phyloP scores from a whole-genome alignment of 495 filamentous ascomycete species.

The Hyaloscypha finlandica region DNA sequence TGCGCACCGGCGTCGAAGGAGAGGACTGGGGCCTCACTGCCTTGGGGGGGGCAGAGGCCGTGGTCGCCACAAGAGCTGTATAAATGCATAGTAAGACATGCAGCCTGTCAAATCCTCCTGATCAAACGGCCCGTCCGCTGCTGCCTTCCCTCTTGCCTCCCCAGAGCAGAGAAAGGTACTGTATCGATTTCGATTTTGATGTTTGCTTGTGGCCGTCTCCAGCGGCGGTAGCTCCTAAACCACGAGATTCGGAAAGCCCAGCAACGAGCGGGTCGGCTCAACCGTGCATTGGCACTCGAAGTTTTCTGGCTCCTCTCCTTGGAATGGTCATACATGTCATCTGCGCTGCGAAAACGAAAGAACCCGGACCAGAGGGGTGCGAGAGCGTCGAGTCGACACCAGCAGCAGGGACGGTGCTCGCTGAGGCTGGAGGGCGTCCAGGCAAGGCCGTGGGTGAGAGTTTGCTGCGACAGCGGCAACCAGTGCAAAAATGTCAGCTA shows the following conservation, averaged over 20 bases:
- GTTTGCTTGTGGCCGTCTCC: background rate
- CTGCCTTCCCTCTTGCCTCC: background rate
- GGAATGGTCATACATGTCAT: constrained; percentile 1
- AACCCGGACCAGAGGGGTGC: constrained; percentile 7
- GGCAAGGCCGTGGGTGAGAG: background rate
- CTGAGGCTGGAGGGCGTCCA: background rate
- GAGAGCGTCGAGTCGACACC: background rate
- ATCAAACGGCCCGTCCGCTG: background rate
- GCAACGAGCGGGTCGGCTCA: background rate
- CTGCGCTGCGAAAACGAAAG: background rate
- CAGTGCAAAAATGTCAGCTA: constrained; percentile 22
- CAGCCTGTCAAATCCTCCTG: background rate
- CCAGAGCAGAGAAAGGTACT: background rate
- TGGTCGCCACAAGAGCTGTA: background rate
- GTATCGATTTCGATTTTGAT: background rate
- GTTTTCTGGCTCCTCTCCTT: background rate
- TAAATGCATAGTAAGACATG: constrained; percentile 1
- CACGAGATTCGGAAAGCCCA: background rate
- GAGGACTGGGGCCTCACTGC: too few relatives aligned
- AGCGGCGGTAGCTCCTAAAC: background rate
- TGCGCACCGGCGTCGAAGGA: background rate
- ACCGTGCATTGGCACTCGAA: constrained; percentile 6
- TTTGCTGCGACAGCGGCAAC: background rate
- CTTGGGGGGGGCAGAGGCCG: background rate
- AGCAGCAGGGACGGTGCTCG: constrained; percentile 1